Conservation (phyloP, 768 basidiomycete genomes). For the Rhizopogon salebrosus region DNA sequence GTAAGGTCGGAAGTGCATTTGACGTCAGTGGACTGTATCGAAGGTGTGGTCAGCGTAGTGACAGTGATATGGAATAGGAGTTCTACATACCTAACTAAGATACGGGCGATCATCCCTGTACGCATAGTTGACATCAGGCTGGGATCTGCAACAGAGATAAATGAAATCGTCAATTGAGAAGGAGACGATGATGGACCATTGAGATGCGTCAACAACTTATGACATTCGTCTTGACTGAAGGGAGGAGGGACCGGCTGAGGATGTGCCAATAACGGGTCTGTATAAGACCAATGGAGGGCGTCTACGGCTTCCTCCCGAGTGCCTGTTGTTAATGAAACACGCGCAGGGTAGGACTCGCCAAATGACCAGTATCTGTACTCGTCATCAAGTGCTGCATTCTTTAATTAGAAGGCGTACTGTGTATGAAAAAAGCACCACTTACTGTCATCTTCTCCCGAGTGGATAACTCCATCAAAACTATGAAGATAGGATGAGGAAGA, state of each 20-base stretch:
- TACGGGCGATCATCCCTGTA: conserved; percentile 62
- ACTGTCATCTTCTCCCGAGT: conserved; percentile 36
- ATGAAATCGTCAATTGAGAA: not conserved
- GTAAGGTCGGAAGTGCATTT: conserved; percentile 61
- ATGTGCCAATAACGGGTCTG: conserved; percentile 68
- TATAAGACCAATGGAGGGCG: conserved; percentile 75
- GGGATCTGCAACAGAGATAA: conserved; percentile 9
- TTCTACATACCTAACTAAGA: conserved; percentile 53
- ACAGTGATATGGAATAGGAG: not conserved
- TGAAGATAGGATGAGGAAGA: too few relatives aligned
- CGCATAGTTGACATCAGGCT: conserved; percentile 30
- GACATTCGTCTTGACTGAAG: conserved; percentile 73
- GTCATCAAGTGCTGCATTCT: conserved; percentile 55
- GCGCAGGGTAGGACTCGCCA: conserved; percentile 75
- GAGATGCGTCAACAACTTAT: conserved; percentile 63
- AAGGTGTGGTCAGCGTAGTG: not conserved
- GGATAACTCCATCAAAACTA: conserved; percentile 19
- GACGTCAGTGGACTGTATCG: conserved; percentile 56
- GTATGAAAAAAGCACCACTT: conserved; percentile 13
- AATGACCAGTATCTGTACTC: conserved; percentile 82
- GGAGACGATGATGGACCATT: conserved; percentile 17
- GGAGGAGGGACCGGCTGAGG: conserved; percentile 54
- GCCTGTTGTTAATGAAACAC: conserved; percentile 48
- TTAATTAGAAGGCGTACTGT: not conserved
- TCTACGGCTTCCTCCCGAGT: conserved; percentile 69